Base-by-base conservation (phyloP, 495 filamentous ascomycete genomes). In the Aspergillus mulundensis region DNA sequence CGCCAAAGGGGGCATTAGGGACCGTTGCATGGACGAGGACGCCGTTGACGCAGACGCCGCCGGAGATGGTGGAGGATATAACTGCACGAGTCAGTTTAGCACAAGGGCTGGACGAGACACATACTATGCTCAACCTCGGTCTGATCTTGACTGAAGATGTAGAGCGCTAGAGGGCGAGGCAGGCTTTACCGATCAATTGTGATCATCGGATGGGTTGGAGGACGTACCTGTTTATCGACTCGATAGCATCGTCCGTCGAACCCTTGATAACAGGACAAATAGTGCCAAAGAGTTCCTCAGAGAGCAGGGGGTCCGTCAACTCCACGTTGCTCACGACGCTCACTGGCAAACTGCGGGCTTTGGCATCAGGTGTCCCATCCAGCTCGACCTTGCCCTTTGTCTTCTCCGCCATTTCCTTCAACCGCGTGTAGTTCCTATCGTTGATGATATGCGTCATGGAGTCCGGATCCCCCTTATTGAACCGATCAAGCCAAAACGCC, bases 271-370 rank as follows among this genome's bases (percentile, higher is more conserved):
- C 78, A 46, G 88, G 83, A 39, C 92, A 86, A 45, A 95, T 79
- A 1, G 92, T 90, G 3, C 91, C 92, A 66, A 96, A 97, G 32
- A 85, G 81, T 72, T 97, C 92, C 39, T 91, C 83, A 54, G 70
- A 65, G 56, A 95, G 74, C 61, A 93, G 78, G n/a, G 84, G 72
- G 66, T 95, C 49, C 1, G 20, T 51, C 20, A 51, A 3, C 23
- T 51, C 81, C 47, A 86, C 74, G 42, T 91, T 81, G 53, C 85
- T 78, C 20, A 96, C 82, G 7, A 91, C 82, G 0, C 91, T 95
- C 3, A 89, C 88, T 1, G 36, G 36, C 20, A 25, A 14, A 12
- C 2, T n/a, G 5, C 82, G 79, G 8, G 87, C 83, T 34, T 58
- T 50, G 62, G 84, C 82, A 64, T 92, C 84, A 61, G 84, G 79